A percentile compares a stretch with the other conserved stretches of the same genome.
phyloP scores from a whole-genome alignment of 2,329 filamentous ascomycete species.

The Ophiostoma novo-ulmi region DNA sequence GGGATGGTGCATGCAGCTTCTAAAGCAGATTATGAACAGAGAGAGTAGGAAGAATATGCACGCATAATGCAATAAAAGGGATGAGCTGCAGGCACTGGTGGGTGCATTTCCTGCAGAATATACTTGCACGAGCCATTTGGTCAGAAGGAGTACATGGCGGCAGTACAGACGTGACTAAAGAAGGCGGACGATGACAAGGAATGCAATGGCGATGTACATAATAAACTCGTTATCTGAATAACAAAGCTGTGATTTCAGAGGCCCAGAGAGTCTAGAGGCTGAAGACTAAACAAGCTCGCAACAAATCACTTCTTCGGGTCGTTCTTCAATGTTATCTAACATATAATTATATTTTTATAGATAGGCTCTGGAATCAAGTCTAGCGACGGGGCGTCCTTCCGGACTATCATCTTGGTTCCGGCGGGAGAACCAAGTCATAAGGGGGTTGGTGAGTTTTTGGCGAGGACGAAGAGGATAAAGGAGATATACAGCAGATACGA shows the following conservation, averaged over 20 bases:
- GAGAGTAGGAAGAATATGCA: not conserved
- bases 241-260: no score
- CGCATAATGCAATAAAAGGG: not conserved
- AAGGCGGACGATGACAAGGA: not conserved
- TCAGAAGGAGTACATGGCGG: not conserved
- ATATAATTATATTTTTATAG: not conserved
- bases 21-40: not conserved
- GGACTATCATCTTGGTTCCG: not conserved
- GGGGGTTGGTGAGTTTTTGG: not conserved
- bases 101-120: not conserved
- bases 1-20: not conserved
- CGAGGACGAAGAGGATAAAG: not conserved
- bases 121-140: not conserved
- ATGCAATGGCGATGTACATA: not conserved
- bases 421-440: conserved; percentile 3
- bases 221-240: not conserved
- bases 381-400: not conserved
- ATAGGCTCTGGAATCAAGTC: not conserved
- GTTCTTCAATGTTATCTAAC: not conserved
- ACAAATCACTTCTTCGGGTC: not conserved
- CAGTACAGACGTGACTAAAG: not conserved
- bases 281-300: not conserved
- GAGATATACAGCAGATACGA: not conserved
- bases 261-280: not conserved
- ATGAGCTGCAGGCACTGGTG: not conserved